Conservation (phyloP, 805 yeast genomes). For the Zygotorulaspora florentina region DNA sequence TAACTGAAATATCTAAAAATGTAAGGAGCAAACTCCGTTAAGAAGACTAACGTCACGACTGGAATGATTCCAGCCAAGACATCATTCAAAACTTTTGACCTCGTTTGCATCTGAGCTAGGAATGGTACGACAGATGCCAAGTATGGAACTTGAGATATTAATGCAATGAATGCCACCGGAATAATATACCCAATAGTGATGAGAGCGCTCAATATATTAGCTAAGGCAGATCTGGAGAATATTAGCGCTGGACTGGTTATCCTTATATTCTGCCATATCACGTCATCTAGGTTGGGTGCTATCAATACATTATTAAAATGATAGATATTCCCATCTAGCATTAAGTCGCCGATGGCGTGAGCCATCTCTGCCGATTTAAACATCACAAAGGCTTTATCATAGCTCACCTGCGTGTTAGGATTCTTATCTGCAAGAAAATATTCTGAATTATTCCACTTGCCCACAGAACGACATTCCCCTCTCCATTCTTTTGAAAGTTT, state of each 20-base stretch:
- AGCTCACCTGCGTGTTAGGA: conserved; percentile 2
- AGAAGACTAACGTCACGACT: conserved; percentile 55
- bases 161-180: conserved; percentile 78
- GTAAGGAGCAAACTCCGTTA: conserved; percentile 59
- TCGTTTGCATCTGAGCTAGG: conserved; percentile 47
- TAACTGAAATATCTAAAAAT: conserved; percentile 52
- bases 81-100: conserved; percentile 52
- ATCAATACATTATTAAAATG: conserved; percentile 42
- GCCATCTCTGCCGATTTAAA: conserved; percentile 57
- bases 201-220: conserved; percentile 43
- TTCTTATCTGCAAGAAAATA: conserved; percentile 6
- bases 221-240: conserved; percentile 40
- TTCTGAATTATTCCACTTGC: conserved; percentile 5
- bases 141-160: conserved; percentile 69
- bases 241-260: conserved; percentile 37
- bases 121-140: conserved; percentile 59
- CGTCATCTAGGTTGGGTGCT: conserved; percentile 61
- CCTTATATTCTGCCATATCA: conserved; percentile 65
- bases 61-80: conserved; percentile 63
- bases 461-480: conserved; percentile 6
- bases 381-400: conserved; percentile 54
- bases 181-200: conserved; percentile 68
- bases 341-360: conserved; percentile 58
- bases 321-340: conserved; percentile 43
- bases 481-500: conserved; percentile 4